Evolutionary conservation across 2,329 filamentous ascomycete genomes (phyloP), one percentile per base, ranked within the genome.

Genomic region (Sporothrix pallida): DNA sequence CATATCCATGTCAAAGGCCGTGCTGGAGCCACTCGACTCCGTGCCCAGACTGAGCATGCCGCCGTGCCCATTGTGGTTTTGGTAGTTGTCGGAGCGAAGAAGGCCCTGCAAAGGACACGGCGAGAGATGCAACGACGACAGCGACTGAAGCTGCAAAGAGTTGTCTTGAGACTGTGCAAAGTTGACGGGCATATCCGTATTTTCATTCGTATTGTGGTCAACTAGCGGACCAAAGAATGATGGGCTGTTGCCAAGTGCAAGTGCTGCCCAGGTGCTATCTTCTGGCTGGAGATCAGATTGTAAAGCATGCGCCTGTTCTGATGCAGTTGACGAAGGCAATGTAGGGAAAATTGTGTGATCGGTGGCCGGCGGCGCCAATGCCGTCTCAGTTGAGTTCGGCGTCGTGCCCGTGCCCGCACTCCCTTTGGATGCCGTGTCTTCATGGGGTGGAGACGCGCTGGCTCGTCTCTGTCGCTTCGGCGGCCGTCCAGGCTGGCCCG

Each of bases 401-500:
- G 31, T 37, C 31, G 31, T 37, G 31, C 7, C 31, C 5, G 31
- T 37, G 7, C 31, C 31, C 31, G 31, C 5, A 37, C 31, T 37
- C 1, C 31, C 31, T 37, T 37, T 37, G 31, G 31, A 37, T 37
- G 31, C 31, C 31, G 31, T 37, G 31, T 37, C 31, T 37, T 37
- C 31, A 37, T 12, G 44, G n/a, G 58, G 10, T 13, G 58, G 15
- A 3, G 9, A 9, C 13, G 13, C 26, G 23, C 3, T 13, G 12
- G 37, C 9, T 2, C 37, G n/a, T 10, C 60, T 37, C n/a, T 20
- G 60, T 4, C 60, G 46, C 23, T 65, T 72, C 0, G 56, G 70
- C 9, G 70, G 70, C 31, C 70, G 44, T 37, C 70, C 70, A 15
- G 60, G 70, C 9, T 48, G 46, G 20, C 70, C 70, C 10, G 70